Evolutionary conservation across 352 stramenopile genomes (phyloP).

Genomic region (Phytopythium aichiense): DNA sequence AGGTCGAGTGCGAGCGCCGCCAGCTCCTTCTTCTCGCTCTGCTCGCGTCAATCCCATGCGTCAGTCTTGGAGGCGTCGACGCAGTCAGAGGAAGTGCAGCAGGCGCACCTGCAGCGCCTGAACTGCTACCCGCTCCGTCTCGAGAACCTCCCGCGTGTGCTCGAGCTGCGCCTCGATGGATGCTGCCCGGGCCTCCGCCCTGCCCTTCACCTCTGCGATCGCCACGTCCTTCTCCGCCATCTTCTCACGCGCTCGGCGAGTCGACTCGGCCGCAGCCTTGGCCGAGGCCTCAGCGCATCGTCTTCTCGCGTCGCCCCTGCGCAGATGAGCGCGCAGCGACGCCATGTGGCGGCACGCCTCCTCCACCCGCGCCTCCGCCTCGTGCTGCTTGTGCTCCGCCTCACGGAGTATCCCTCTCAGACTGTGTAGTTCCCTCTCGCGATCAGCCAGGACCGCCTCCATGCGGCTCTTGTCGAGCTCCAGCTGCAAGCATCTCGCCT

Average conservation of each 20-base stretch:
- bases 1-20: conserved; percentile 17
- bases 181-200: conserved; percentile 15
- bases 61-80: background rate
- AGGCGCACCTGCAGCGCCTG: conserved; percentile 20
- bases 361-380: conserved; percentile 17
- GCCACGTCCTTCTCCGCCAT: conserved; percentile 22
- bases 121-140: conserved; percentile 11
- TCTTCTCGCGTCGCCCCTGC: conserved; percentile 15
- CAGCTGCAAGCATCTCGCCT: conserved; percentile 31
- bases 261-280: background rate
- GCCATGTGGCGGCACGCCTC: conserved; percentile 44
- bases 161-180: conserved; percentile 26
- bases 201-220: conserved; percentile 21
- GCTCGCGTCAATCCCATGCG: background rate
- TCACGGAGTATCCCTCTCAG: conserved; percentile 11
- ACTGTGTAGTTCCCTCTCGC: conserved; percentile 11
- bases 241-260: conserved; percentile 12
- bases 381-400: conserved; percentile 8
- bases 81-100: background rate
- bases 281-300: conserved; percentile 10
- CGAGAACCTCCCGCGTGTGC: conserved; percentile 10
- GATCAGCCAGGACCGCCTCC: conserved; percentile 17
- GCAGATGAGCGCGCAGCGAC: conserved; percentile 31
- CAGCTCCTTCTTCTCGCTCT: conserved; percentile 14
- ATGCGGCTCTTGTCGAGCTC: conserved; percentile 26